Conservation (phyloP, 2,329 filamentous ascomycete genomes). For the Curvularia spicifera region DNA sequence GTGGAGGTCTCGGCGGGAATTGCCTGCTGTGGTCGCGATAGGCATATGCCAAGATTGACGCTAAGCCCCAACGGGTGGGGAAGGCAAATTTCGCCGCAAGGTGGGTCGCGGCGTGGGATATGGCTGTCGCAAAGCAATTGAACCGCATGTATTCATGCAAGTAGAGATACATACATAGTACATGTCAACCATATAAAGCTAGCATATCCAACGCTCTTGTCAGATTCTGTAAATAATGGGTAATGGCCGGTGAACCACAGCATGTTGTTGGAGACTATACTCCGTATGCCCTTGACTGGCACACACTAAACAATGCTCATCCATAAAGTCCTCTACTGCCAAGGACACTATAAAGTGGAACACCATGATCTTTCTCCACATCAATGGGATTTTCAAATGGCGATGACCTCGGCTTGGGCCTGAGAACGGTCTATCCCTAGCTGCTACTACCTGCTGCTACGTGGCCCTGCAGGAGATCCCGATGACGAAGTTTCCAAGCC, state of each 20-base stretch:
- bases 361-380: neutral
- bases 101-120: slow-evolving; percentile 5
- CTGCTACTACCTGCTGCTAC: neutral
- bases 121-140: slow-evolving; percentile 1
- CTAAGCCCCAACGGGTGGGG: neutral
- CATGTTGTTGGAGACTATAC: neutral
- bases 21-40: neutral
- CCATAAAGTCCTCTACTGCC: neutral
- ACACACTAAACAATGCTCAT: neutral
- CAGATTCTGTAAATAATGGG: neutral
- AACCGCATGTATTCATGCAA: slow-evolving; percentile 1
- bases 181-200: neutral
- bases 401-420: neutral
- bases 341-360: neutral
- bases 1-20: slow-evolving; percentile 21
- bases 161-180: neutral
- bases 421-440: neutral
- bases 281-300: neutral
- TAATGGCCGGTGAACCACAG: no score
- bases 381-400: neutral
- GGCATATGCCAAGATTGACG: neutral
- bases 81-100: slow-evolving; percentile 14
- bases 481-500: neutral
- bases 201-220: neutral
- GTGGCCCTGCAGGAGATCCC: neutral